Base-by-base conservation (phyloP, 225 moss, liverwort and hornwort genomes). In the Pseudoscleropodium purum region DNA sequence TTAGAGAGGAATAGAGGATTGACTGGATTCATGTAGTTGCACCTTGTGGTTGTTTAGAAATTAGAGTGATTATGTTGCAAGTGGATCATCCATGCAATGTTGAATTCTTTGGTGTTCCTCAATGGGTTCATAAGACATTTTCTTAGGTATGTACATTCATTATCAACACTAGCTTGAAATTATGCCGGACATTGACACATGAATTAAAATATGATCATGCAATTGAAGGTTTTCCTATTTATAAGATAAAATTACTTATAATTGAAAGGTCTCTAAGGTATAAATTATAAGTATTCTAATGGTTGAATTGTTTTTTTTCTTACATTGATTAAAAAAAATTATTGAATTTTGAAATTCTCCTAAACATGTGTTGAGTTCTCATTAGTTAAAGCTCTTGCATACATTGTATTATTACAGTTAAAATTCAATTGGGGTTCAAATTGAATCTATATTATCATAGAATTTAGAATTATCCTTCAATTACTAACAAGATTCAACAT, bases 181-280 rank as follows among this genome's bases (percentile, higher is more conserved):
- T 16, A 4, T 15, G 27, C 0, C 1, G 2, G 10, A 73, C 16
- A 73, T 3, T 0, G 11, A 11, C 4, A 37, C 21, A 68, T 6
- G 6, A 37, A 41, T 39, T 39, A 7, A 70, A 70, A 39, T 70
- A 41, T 25, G 41, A 14, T 27, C 15, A 43, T 43, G 29, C 27
- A 27, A 0, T 72, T 70, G 24, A 39, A 25, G n/a, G 15, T 25
- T 72, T 26, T 73, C 1, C 27, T 15, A 41, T 72, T 73, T 43
- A 16, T 16, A 43, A 18, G 45, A 45, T 45, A 18, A 2, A 45
- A 30, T 43, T 17, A 29, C 10, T 43, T 43, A 5, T 43, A 45
- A 29, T 45, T 43, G 17, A 45, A 74, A 45, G 17, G 29, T 29
- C 10, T 45, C 2, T 1, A 6, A 17, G 6, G 17, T 74, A 41